Percentiles rank a stretch among this genome's conserved stretches.
Conservation (phyloP, 1,284 basidiomycete genomes). For the Cutaneotrichosporon dermatis region DNA sequence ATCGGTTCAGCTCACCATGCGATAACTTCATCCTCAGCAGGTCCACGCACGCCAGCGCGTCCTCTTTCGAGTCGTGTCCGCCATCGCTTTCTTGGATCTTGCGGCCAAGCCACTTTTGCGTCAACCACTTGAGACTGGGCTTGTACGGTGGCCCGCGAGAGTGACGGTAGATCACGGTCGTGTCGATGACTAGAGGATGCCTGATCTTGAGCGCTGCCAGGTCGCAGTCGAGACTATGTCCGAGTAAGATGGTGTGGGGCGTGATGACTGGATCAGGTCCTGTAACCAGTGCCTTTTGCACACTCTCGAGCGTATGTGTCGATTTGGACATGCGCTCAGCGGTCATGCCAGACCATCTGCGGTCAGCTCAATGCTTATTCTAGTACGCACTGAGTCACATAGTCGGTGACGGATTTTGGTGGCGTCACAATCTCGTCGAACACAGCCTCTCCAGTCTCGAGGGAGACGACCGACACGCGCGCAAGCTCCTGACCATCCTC, state of each 20-base stretch:
- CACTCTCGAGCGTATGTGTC: constrained; percentile 68
- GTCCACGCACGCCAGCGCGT: constrained; percentile 79
- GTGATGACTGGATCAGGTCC: constrained; percentile 52
- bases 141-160: constrained; percentile 84
- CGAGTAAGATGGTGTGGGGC: constrained; percentile 77
- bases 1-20: constrained; percentile 53
- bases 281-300: constrained; percentile 64
- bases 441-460: constrained; percentile 61
- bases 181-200: constrained; percentile 82
- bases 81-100: constrained; percentile 72
- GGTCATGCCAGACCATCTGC: constrained; percentile 86
- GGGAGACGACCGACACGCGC: constrained; percentile 76
- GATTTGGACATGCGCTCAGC: constrained; percentile 61
- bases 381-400: constrained; percentile 67
- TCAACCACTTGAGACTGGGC: constrained; percentile 85
- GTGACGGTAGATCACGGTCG: constrained; percentile 80
- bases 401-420: constrained; percentile 71
- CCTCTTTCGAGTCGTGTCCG: constrained; percentile 88
- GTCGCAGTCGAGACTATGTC: constrained; percentile 89
- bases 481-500: constrained; percentile 82
- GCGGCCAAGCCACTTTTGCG: constrained; percentile 78
- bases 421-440: constrained; percentile 87
- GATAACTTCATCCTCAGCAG: constrained; percentile 73
- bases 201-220: constrained; percentile 74
- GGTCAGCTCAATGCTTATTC: constrained; percentile 6